Base-by-base conservation (phyloP, 2,329 filamentous ascomycete genomes). In the Colletotrichum coccodes region DNA sequence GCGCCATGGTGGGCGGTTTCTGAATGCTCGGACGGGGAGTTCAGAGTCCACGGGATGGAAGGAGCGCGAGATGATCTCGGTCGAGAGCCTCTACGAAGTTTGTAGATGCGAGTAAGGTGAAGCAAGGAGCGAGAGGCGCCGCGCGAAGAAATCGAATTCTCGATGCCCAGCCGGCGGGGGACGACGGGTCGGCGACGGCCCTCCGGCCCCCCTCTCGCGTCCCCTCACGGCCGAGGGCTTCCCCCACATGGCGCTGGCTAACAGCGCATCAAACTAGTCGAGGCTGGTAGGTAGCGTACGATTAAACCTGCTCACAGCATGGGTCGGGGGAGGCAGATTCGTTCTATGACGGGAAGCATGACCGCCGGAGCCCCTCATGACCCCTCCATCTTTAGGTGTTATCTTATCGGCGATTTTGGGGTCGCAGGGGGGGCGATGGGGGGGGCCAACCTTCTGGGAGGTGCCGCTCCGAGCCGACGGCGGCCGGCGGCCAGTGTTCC, bases 1-100 rank as follows among this genome's bases (percentile, higher is more conserved):
- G 68, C 52, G 67, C 59, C 70, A 71, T 71, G 30, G 21, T 60
- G 49, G 38, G 23, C 30, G 60, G 11, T 47, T 42, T 30, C n/a
- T 23, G 26, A 32, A 8, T 7, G 18, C 5, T 30, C 4, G 36
- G 16, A 14, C 4, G 36, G 16, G 11, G 9, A 36, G 16, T n/a
- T 42, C 7, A 14, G 32, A 21, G 23, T 28, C 11, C 4, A 8
- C 49, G 49, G 3, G 16, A 52, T 18, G 49, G 30, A 21, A 3
- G 2, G 6, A 32, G 18, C 14, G n/a, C 3, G 26, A 4, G 23
- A 18, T n/a, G 34, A 14, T 3, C 21, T 28, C 23, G 2, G 7
- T 3, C 16, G 11, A 16, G 6, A 36, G 23, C 5, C 6, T 16
- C 5, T 14, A 16, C 4, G 14, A 21, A 12, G 12, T 7, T 34